Evolutionary conservation across 2,329 filamentous ascomycete genomes (phyloP).

Genomic region (Epichloe festucae): DNA sequence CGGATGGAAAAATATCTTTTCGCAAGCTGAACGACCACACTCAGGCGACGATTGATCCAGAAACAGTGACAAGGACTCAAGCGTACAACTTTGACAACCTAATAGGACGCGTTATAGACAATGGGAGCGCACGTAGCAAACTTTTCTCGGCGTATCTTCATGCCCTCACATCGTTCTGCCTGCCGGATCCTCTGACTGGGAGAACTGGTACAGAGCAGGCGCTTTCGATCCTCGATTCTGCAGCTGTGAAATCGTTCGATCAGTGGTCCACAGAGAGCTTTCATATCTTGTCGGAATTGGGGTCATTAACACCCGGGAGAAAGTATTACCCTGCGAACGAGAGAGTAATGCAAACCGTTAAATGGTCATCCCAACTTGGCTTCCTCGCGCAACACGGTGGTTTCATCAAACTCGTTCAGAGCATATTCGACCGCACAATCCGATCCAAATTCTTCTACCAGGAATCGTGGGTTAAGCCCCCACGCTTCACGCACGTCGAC

Average conservation of each 20-base stretch:
- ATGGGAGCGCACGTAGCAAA: constrained; percentile 36
- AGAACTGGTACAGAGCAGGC: constrained; percentile 43
- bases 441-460: constrained; percentile 1
- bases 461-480: neutral
- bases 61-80: constrained; percentile 17
- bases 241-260: constrained; percentile 32
- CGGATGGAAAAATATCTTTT: constrained; percentile 16
- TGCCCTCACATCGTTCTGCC: constrained; percentile 37
- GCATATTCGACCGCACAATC: neutral
- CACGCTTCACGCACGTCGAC: neutral
- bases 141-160: constrained; percentile 40
- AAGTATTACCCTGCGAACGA: constrained; percentile 29
- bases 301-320: constrained; percentile 1
- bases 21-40: constrained; percentile 16
- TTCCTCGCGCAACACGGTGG: constrained; percentile 31
- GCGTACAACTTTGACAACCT: constrained; percentile 34
- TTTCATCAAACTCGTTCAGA: constrained; percentile 17
- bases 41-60: constrained; percentile 20
- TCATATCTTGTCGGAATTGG: neutral
- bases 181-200: constrained; percentile 34
- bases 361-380: constrained; percentile 27
- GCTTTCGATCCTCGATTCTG: constrained; percentile 33
- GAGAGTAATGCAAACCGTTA: constrained; percentile 32
- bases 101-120: constrained; percentile 37
- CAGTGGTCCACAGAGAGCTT: neutral